Conservation (phyloP, 2,329 filamentous ascomycete genomes). For the Xylariaceae sp. region DNA sequence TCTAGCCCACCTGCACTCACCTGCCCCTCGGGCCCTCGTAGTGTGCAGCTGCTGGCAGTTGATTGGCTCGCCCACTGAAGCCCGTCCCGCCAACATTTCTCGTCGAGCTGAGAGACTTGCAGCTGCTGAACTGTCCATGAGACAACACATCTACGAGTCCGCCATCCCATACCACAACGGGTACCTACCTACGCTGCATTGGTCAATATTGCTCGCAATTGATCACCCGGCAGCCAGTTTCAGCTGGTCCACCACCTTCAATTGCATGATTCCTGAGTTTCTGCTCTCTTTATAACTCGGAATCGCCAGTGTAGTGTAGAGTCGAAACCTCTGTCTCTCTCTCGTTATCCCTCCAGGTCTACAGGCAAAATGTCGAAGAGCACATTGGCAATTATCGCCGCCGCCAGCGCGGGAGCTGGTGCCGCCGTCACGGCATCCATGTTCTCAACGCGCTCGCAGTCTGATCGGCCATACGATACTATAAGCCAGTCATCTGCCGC, state of each 20-base stretch:
- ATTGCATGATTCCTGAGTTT: conserved; percentile 1
- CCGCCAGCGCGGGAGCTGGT: conserved; percentile 69
- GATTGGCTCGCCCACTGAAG: too few relatives aligned
- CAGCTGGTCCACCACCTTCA: conserved; percentile 15
- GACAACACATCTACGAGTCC: too few relatives aligned
- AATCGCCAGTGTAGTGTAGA: conserved; percentile 11
- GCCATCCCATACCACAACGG: conserved; percentile 27
- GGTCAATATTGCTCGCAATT: conserved; percentile 25
- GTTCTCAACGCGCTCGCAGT: conserved; percentile 50
- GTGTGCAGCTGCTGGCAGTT: too few relatives aligned
- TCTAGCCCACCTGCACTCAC: too few relatives aligned
- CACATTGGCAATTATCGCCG: conserved; percentile 69
- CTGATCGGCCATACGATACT: conserved; percentile 35
- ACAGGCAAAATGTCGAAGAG: conserved; percentile 65
- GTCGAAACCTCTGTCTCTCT: conserved; percentile 10
- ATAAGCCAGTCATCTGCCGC: conserved; percentile 37
- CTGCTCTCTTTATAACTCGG: conserved; percentile 21
- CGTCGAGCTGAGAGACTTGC: too few relatives aligned
- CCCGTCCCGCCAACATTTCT: too few relatives aligned
- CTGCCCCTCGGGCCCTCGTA: too few relatives aligned
- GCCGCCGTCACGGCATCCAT: conserved; percentile 68
- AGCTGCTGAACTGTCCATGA: too few relatives aligned
- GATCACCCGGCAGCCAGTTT: conserved; percentile 24
- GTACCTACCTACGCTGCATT: conserved; percentile 19
- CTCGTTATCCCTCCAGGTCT: not conserved